Percentiles rank a stretch among this genome's conserved stretches.
Evolutionary conservation across 2,329 filamentous ascomycete species (phyloP).

Genomic region (Pleochaeta shiraiana): DNA sequence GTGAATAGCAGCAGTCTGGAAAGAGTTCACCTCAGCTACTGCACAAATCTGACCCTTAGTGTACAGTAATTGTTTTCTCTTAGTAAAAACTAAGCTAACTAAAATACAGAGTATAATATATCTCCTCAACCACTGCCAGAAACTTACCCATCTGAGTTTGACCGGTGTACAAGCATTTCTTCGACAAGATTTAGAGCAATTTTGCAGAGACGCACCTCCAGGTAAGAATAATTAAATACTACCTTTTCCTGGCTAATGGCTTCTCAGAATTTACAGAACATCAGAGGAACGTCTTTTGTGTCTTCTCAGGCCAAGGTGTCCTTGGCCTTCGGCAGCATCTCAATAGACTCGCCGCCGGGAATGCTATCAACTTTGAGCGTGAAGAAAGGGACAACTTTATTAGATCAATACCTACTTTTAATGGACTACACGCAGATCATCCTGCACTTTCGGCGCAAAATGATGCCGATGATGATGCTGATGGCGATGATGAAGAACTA

Average conservation of each 20-base stretch:
- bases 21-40: conserved; percentile 91
- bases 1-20: conserved; percentile 33
- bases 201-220: conserved; percentile 65
- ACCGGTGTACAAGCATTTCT: conserved; percentile 88
- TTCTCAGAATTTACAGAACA: conserved; percentile 76
- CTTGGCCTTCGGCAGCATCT: conserved; percentile 55
- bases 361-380: conserved; percentile 25
- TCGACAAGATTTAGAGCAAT: conserved; percentile 59
- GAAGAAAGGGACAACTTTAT: conserved; percentile 25
- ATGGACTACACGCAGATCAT: not conserved
- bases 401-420: conserved; percentile 13
- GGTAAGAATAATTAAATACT: conserved; percentile 24
- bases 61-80: conserved; percentile 26
- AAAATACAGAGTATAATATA: conserved; percentile 57
- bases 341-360: conserved; percentile 31
- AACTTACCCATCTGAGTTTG: conserved; percentile 80
- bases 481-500: conserved; percentile 12
- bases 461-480: conserved; percentile 10
- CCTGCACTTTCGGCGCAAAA: not conserved
- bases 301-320: conserved; percentile 83
- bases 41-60: conserved; percentile 58
- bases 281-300: conserved; percentile 89
- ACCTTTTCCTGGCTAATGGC: conserved; percentile 1
- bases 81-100: conserved; percentile 15
- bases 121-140: conserved; percentile 74